Percentiles rank a stretch among this genome's conserved stretches.
Conservation (phyloP, 345 rosid genomes). For the Eutrema japonicum region DNA sequence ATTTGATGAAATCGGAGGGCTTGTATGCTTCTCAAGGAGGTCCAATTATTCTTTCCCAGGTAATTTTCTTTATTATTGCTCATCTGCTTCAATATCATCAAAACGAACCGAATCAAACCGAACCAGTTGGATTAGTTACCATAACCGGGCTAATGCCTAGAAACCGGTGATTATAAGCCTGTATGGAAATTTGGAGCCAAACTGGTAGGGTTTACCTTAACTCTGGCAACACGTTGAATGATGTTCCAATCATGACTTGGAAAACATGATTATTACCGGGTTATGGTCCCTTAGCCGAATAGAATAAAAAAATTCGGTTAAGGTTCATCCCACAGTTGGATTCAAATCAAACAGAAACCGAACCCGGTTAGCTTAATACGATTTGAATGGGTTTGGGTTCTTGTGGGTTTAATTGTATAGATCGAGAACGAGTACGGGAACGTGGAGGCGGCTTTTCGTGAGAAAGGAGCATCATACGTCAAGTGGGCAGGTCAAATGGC, state of each 20-base stretch:
- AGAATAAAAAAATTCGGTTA: neutral
- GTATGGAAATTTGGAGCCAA: no score
- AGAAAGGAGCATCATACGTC: slow-evolving; percentile 64
- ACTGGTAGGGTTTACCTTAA: no score
- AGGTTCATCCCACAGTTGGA: no score
- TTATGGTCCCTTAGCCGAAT: neutral
- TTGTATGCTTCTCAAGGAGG: slow-evolving; percentile 94
- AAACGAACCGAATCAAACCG: neutral
- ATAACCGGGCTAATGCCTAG: slow-evolving; percentile 1
- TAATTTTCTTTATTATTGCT: slow-evolving; percentile 12
- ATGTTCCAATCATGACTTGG: neutral
- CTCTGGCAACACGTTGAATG: neutral
- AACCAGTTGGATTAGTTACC: neutral
- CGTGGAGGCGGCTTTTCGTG: slow-evolving; percentile 56
- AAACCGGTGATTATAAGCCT: no score
- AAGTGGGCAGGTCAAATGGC: slow-evolving; percentile 88
- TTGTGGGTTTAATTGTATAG: slow-evolving; percentile 43
- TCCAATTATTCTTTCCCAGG: slow-evolving; percentile 95
- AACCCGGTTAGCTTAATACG: neutral
- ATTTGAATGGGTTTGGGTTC: slow-evolving; percentile 1
- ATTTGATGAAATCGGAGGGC: slow-evolving; percentile 75
- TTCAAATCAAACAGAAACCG: no score
- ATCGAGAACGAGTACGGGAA: slow-evolving; percentile 86
- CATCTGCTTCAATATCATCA: neutral
- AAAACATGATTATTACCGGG: neutral